Conservation (phyloP, 2,329 filamentous ascomycete species). For the Fusarium veterinarium region DNA sequence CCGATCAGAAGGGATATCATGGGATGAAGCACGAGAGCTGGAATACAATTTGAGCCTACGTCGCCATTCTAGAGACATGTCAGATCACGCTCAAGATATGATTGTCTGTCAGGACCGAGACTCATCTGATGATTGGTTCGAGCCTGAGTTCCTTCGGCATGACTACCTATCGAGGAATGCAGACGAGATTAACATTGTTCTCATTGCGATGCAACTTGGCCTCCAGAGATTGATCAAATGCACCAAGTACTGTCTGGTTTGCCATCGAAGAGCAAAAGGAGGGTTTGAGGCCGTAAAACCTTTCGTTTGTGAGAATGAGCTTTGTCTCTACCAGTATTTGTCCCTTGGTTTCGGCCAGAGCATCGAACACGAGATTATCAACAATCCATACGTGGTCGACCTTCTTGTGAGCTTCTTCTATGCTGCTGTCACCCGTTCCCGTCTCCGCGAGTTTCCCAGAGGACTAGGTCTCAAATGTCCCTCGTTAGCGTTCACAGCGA, state of each 20-base stretch:
- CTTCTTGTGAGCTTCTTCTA: conserved; percentile 87
- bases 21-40: conserved; percentile 59
- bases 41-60: conserved; percentile 23
- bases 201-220: conserved; percentile 78
- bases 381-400: conserved; percentile 85
- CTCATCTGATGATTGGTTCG: conserved; percentile 11
- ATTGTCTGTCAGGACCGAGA: not conserved
- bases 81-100: not conserved
- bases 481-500: conserved; percentile 6
- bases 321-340: conserved; percentile 92
- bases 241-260: conserved; percentile 88
- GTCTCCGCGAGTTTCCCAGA: conserved; percentile 57
- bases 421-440: conserved; percentile 57
- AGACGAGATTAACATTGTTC: conserved; percentile 60
- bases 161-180: conserved; percentile 49
- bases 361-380: conserved; percentile 84
- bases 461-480: conserved; percentile 55
- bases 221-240: conserved; percentile 82
- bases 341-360: conserved; percentile 85
- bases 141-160: conserved; percentile 32
- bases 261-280: conserved; percentile 74
- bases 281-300: conserved; percentile 79
- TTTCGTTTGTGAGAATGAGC: conserved; percentile 78
- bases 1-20: conserved; percentile 62
- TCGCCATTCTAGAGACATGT: not conserved